These are phyloP conservation scores for Suhomyces choctaworum DNA, from an alignment of 1,139 yeast species.

Conservation along the genomic window DNA sequence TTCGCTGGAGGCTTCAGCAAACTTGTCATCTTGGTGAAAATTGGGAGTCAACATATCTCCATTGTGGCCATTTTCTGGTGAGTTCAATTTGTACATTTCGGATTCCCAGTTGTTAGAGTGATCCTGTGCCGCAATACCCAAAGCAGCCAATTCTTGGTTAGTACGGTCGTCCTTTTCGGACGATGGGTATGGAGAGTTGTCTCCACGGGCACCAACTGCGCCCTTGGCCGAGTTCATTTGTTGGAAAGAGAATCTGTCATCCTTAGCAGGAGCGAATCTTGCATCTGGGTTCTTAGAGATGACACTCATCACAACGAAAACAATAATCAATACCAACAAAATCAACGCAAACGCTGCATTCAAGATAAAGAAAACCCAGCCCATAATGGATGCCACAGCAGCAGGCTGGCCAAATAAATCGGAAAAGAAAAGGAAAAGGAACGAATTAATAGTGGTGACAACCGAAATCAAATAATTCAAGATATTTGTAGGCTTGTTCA, in stretches of 20 bases:
- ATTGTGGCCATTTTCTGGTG: conserved; percentile 20
- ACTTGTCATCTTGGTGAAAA: conserved; percentile 20
- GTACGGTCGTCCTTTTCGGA: conserved; percentile 19
- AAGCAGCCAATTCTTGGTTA: conserved; percentile 62
- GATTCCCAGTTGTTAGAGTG: conserved; percentile 71
- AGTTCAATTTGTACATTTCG: conserved; percentile 56
- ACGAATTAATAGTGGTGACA: conserved; percentile 67
- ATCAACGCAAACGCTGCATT: conserved; percentile 77
- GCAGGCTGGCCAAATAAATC: conserved; percentile 69
- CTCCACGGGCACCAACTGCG: conserved; percentile 8
- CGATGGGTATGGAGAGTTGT: conserved; percentile 6
- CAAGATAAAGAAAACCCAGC: conserved; percentile 73
- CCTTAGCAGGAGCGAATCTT: conserved; percentile 78
- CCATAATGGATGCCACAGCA: conserved; percentile 72
- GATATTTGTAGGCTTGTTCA: conserved; percentile 72
- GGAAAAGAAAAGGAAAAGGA: conserved; percentile 72
- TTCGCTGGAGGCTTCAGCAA: conserved; percentile 9
- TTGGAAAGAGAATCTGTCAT: conserved; percentile 83
- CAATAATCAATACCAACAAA: conserved; percentile 59
- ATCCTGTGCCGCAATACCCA: conserved; percentile 71
- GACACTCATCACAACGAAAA: conserved; percentile 55
- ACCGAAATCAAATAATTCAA: conserved; percentile 63
- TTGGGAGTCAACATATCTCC: conserved; percentile 30
- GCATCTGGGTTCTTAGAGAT: conserved; percentile 79
- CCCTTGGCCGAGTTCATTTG: conserved; percentile 46